Evolutionary conservation across 306 rosid species (phyloP).

Genomic region (Senna siamea): DNA sequence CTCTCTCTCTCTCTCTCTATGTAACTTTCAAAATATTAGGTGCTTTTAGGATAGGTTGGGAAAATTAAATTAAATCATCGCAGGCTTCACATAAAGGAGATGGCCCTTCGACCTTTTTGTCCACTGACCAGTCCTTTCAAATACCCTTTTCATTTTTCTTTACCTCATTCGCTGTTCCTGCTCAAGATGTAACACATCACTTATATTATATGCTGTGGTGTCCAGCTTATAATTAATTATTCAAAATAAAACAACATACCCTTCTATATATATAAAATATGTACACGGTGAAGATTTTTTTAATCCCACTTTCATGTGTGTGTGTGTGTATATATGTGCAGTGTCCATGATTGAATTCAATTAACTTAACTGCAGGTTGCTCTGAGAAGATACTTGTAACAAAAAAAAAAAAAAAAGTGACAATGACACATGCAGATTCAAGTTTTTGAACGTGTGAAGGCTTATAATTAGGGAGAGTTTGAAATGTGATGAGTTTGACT

Average conservation of each 20-base stretch:
- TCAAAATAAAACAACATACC: no score
- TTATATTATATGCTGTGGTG: background rate
- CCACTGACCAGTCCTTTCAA: constrained; percentile 53
- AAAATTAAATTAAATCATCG: background rate
- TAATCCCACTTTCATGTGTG: no score
- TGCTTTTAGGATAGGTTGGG: constrained; percentile 29
- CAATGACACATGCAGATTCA: background rate
- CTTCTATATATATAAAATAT: no score
- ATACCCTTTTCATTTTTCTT: constrained; percentile 19
- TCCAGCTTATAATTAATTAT: no score
- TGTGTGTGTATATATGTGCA: no score
- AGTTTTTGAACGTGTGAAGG: background rate
- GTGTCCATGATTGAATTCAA: no score
- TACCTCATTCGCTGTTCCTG: constrained; percentile 1
- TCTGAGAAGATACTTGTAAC: background rate
- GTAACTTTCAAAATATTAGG: constrained; percentile 20
- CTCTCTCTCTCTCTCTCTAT: background rate
- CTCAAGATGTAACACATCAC: constrained; percentile 17
- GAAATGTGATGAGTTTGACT: constrained; percentile 23
- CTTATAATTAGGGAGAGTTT: background rate
- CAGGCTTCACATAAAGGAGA: constrained; percentile 41
- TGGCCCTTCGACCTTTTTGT: constrained; percentile 46
- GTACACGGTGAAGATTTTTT: no score
- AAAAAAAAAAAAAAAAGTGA: background rate
- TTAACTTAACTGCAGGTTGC: background rate